phyloP scores from a whole-genome alignment of 2,329 filamentous ascomycete genomes.

The Aspergillus fijiensis region DNA sequence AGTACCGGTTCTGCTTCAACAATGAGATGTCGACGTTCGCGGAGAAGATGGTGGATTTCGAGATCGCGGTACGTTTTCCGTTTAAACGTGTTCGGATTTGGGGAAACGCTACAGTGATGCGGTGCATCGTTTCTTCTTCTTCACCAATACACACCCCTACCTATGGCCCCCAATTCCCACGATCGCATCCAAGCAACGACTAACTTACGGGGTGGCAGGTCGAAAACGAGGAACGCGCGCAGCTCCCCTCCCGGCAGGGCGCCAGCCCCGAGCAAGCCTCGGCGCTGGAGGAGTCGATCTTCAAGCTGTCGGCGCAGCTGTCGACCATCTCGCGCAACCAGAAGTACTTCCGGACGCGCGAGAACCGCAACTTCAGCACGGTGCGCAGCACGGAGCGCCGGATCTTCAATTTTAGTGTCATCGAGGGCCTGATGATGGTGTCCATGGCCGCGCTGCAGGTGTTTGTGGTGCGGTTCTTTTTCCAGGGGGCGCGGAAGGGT shows the following conservation, averaged over 20 bases:
- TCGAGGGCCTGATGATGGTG: slow-evolving; percentile 87
- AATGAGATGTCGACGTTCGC: slow-evolving; percentile 98
- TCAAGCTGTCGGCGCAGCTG: slow-evolving; percentile 88
- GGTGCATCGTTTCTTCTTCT: too few species aligned
- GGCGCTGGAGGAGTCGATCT: slow-evolving; percentile 86
- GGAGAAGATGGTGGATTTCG: slow-evolving; percentile 97
- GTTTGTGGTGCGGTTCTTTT: slow-evolving; percentile 97
- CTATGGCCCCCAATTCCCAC: too few species aligned
- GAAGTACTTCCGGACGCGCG: slow-evolving; percentile 98
- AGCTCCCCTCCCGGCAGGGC: slow-evolving; percentile 84
- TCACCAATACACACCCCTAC: too few species aligned
- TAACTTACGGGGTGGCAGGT: slow-evolving; percentile 55
- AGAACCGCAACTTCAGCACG: slow-evolving; percentile 98
- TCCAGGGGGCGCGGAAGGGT: slow-evolving; percentile 79
- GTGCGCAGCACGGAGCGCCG: slow-evolving; percentile 92
- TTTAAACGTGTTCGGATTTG: too few species aligned
- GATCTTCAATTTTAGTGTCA: slow-evolving; percentile 96
- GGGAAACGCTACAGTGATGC: too few species aligned
- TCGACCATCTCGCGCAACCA: slow-evolving; percentile 96
- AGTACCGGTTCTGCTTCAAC: slow-evolving; percentile 97
- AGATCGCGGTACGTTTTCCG: slow-evolving; percentile 72
- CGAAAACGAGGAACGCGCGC: slow-evolving; percentile 81
- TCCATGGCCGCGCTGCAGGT: slow-evolving; percentile 96
- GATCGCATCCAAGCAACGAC: too few species aligned
- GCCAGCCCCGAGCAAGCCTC: slow-evolving; percentile 85